Percentiles rank a stretch among this genome's conserved stretches.
These are phyloP conservation scores for Wallacemonas sp. DNA, from an alignment of 208 protist species.

Conservation along the genomic window DNA sequence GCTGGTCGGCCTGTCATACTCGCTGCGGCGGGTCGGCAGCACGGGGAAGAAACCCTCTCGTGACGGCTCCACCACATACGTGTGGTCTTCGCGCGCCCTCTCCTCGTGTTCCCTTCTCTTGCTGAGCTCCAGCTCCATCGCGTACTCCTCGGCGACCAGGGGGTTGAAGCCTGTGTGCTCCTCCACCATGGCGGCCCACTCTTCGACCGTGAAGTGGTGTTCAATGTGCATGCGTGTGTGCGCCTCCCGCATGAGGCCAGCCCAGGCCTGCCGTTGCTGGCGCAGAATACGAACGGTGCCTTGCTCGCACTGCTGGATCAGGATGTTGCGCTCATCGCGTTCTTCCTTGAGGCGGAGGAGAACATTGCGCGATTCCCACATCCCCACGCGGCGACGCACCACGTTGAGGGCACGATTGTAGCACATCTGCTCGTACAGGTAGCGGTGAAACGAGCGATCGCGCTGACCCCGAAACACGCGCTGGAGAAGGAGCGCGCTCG, in stretches of 20 bases:
- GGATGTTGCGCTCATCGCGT: conserved; percentile 56
- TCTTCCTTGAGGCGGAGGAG: conserved; percentile 37
- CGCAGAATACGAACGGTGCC: conserved; percentile 41
- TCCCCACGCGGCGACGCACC: conserved; percentile 36
- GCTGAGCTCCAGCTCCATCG: no score
- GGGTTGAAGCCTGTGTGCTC: conserved; percentile 11
- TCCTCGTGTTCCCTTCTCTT: no score
- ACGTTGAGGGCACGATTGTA: conserved; percentile 43
- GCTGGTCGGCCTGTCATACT: no score
- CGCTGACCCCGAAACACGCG: conserved; percentile 61
- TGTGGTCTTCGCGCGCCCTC: no score
- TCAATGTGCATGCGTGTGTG: conserved; percentile 15
- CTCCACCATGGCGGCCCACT: conserved; percentile 31
- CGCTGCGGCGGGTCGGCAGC: no score
- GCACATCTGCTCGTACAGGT: conserved; percentile 55
- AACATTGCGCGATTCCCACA: conserved; percentile 44
- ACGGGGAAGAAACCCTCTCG: no score
- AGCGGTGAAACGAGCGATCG: conserved; percentile 57
- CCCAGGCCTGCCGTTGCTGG: conserved; percentile 52
- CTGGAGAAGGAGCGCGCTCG: conserved; percentile 62
- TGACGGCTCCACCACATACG: no score
- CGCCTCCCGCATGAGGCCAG: conserved; percentile 34
- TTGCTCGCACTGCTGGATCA: conserved; percentile 50
- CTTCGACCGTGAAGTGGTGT: conserved; percentile 26
- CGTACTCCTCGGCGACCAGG: background rate